Evolutionary conservation across 2,329 filamentous ascomycete species (phyloP).

Genomic region (Curvularia hawaiiensis): DNA sequence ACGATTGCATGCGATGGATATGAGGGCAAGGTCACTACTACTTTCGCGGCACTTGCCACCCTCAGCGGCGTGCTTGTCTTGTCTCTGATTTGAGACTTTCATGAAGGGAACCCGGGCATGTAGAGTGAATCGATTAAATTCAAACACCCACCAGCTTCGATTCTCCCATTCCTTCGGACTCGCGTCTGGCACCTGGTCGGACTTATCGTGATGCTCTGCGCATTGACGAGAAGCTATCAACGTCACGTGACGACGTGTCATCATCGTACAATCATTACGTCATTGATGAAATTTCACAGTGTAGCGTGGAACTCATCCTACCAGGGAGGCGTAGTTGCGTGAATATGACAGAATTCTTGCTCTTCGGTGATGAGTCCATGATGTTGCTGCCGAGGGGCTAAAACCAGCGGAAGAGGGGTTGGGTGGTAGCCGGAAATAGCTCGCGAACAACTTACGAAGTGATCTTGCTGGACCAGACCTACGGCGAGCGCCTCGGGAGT

Average conservation of each 20-base stretch:
- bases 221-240: background rate
- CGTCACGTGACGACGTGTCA: constrained; percentile 18
- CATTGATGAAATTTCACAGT: background rate
- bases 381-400: background rate
- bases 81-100: constrained; percentile 32
- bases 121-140: constrained; percentile 45
- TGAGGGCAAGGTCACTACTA: constrained; percentile 33
- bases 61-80: constrained; percentile 33
- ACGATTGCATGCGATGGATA: constrained; percentile 41
- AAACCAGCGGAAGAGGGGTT: background rate
- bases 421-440: background rate
- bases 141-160: constrained; percentile 23
- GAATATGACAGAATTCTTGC: background rate
- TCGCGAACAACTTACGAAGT: background rate
- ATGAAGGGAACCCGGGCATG: constrained; percentile 35
- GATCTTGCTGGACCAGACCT: no score
- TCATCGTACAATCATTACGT: constrained; percentile 9
- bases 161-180: background rate
- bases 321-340: background rate
- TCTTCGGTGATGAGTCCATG: background rate
- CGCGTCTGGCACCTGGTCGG: background rate
- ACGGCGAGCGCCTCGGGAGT: background rate
- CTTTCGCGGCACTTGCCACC: constrained; percentile 30
- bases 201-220: background rate
- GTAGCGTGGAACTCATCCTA: background rate